Conservation (phyloP, 1,284 basidiomycete species). For the Cystobasidium pallidum region DNA sequence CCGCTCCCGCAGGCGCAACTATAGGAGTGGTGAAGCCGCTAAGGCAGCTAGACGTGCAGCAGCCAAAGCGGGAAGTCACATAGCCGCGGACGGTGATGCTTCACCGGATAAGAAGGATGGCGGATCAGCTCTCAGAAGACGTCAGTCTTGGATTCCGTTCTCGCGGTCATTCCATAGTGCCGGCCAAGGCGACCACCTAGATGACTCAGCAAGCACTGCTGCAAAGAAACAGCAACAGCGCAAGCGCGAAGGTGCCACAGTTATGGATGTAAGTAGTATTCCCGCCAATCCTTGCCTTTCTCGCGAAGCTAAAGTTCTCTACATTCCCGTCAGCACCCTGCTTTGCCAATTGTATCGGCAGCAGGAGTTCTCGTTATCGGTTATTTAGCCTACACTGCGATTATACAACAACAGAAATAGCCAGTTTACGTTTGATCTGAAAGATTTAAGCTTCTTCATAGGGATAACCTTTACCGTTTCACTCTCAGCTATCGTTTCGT, state of each 20-base stretch:
- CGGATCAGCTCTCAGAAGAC: slow-evolving; percentile 1
- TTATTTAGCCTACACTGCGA: slow-evolving; percentile 54
- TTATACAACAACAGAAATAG: slow-evolving; percentile 50
- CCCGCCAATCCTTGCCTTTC: neutral
- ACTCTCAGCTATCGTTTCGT: too few species aligned
- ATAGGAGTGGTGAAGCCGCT: slow-evolving; percentile 40
- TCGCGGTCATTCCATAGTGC: neutral
- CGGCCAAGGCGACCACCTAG: neutral
- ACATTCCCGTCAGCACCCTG: slow-evolving; percentile 2
- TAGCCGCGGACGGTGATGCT: neutral
- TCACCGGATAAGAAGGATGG: neutral
- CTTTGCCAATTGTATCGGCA: slow-evolving; percentile 51
- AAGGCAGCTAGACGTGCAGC: slow-evolving; percentile 14
- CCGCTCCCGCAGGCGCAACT: slow-evolving; percentile 34
- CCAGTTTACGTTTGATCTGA: too few species aligned
- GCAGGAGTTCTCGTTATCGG: slow-evolving; percentile 54
- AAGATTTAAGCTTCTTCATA: too few species aligned
- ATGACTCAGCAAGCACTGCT: neutral
- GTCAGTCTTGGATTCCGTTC: slow-evolving; percentile 32
- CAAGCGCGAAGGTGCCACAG: slow-evolving; percentile 25
- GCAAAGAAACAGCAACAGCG: neutral
- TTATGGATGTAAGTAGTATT: slow-evolving; percentile 20
- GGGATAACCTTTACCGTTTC: too few species aligned
- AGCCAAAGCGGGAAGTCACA: neutral
- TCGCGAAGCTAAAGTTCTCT: slow-evolving; percentile 11